These are phyloP conservation scores for Tripterygium wilfordii DNA, from an alignment of 177 flowering plant species.

Conservation along the genomic window DNA sequence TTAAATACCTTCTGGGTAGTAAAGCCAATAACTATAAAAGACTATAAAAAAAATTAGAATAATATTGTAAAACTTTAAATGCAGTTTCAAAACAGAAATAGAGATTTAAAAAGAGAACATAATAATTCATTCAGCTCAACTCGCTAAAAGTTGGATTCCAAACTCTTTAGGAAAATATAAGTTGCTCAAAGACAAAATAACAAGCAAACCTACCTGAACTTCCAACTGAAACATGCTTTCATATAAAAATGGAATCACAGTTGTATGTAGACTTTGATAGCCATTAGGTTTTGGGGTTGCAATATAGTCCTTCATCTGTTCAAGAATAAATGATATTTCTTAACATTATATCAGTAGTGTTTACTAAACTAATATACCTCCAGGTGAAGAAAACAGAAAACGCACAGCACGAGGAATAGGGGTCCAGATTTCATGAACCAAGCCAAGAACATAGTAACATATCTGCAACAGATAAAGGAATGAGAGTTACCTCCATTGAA, in stretches of 20 bases:
- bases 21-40: neutral
- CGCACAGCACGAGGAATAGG: conserved; percentile 91
- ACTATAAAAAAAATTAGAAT: no score
- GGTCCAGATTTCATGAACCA: conserved; percentile 95
- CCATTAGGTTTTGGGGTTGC: conserved; percentile 99
- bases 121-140: no score
- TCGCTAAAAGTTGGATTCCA: no score
- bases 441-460: conserved; percentile 95
- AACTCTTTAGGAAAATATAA: no score
- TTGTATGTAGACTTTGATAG: conserved; percentile 95
- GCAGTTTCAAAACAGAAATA: no score
- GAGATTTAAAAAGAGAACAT: no score
- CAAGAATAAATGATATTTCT: neutral
- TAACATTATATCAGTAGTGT: neutral
- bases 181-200: no score
- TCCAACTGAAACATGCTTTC: conserved; percentile 96
- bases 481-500: conserved; percentile 1
- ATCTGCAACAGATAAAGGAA: conserved; percentile 47
- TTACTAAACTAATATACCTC: neutral
- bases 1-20: neutral
- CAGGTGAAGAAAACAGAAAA: conserved; percentile 13
- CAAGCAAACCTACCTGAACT: conserved; percentile 61
- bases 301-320: conserved; percentile 93
- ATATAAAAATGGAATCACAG: conserved; percentile 90
- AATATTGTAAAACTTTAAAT: no score